Evolutionary conservation across 1,284 basidiomycete genomes (phyloP), one percentile per base, ranked within the genome.

Genomic region (Ustilago loliicola): DNA sequence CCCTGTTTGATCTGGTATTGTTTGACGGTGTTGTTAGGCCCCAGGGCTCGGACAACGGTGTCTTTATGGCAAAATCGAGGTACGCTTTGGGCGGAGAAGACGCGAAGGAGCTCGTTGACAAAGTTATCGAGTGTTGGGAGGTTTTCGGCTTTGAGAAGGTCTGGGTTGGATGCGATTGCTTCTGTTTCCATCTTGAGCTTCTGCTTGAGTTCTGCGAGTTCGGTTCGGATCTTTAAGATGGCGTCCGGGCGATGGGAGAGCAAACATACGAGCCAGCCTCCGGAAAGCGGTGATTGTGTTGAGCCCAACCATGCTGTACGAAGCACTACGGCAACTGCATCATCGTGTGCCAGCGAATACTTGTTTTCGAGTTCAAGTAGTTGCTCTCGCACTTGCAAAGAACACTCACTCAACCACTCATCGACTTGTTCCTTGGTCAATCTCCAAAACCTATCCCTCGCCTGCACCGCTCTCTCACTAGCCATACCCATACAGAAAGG

Each of bases 1-100:
- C 68, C 62, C 17, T 56, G 36, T n/a, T 61, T 65, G 57, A 70
- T 7, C 48, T 61, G 68, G 17, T 45, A n/a, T 2, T 42, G 27
- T 19, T 36, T 40, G 30, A 65, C 38, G 7, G 29, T 53, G 50
- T 51, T 56, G 4, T 56, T 32, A 11, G 42, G 29, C 0, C 53
- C 68, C 8, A 65, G 23, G 2, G 23, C 36, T 9, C 68, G 23
- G 9, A 70, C 40, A 13, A 48, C 48, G 9, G 58, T 56, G n/a
- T 70, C 68, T 40, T 61, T n/a, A 2, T 61, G 13, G 21, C 68
- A 70, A 27, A 65, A 8, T 17, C 68, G 19, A 8, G 68, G 68
- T 15, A 70, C 62, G 25, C 23, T 57, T 32, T 52, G 57, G 2
- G 57, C 58, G 21, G 45, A 38, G 53, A 61, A 70, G 4, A 70